These are phyloP conservation scores for Xylariaceae sp. DNA, from an alignment of 2,329 filamentous ascomycete species.

Conservation along the genomic window DNA sequence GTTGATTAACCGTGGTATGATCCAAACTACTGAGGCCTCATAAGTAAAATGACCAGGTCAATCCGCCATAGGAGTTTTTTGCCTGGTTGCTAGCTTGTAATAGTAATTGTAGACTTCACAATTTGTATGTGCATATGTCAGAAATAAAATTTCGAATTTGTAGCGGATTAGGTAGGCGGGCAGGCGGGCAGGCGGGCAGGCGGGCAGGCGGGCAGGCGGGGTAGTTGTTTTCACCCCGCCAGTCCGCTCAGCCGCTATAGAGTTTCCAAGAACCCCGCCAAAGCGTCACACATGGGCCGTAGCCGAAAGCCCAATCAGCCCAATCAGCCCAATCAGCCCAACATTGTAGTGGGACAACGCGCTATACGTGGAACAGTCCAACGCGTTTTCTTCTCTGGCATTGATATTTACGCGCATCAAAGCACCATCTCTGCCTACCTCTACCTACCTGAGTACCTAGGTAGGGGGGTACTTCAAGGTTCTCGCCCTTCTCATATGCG, in stretches of 20 bases:
- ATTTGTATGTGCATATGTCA: too few species aligned
- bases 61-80: neutral
- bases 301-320: too few species aligned
- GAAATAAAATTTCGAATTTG: conserved; percentile 19
- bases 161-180: too few species aligned
- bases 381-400: neutral
- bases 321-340: too few species aligned
- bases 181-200: too few species aligned
- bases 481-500: too few species aligned
- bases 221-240: conserved; percentile 5
- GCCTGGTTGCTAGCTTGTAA: neutral
- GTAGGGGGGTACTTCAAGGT: too few species aligned
- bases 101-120: neutral
- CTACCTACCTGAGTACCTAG: neutral
- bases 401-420: neutral
- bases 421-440: neutral
- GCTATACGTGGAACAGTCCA: neutral
- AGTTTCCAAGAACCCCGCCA: neutral
- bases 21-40: conserved; percentile 4
- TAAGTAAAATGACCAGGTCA: neutral
- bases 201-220: too few species aligned
- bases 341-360: neutral
- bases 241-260: conserved; percentile 13
- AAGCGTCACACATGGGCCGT: neutral
- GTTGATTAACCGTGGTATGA: conserved; percentile 2